phyloP scores from a whole-genome alignment of 306 rosid genomes.

The Astragalus glycyphyllos region DNA sequence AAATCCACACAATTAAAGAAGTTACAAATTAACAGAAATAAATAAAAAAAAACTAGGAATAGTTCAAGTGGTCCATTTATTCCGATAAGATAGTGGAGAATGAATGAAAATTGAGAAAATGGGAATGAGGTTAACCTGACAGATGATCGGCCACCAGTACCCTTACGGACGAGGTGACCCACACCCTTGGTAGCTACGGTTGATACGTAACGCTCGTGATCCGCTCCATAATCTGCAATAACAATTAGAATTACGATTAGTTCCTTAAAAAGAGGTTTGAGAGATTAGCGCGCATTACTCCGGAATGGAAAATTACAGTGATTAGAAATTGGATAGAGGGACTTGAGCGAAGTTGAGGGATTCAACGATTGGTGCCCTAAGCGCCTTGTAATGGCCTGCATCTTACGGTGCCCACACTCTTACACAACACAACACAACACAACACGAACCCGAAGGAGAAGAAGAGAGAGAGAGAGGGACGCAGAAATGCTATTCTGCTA shows the following conservation, averaged over 20 bases:
- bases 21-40: neutral
- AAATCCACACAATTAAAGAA: neutral
- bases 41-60: neutral
- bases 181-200: slow-evolving; percentile 76
- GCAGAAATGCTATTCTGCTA: neutral
- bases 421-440: neutral
- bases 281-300: slow-evolving; percentile 14
- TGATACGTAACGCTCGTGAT: slow-evolving; percentile 71
- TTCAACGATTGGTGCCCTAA: slow-evolving; percentile 62
- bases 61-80: neutral
- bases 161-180: slow-evolving; percentile 93
- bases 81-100: neutral
- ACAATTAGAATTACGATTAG: slow-evolving; percentile 1
- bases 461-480: neutral
- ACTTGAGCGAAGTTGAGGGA: slow-evolving; percentile 56
- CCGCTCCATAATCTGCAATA: slow-evolving; percentile 67
- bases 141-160: slow-evolving; percentile 98
- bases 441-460: slow-evolving; percentile 1
- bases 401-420: slow-evolving; percentile 53
- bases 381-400: slow-evolving; percentile 87
- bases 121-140: slow-evolving; percentile 63
- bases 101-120: neutral
- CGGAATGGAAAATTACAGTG: slow-evolving; percentile 49
- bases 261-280: neutral
- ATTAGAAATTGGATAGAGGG: slow-evolving; percentile 64